Evolutionary conservation across 345 rosid genomes (phyloP).

Genomic region (Salix purpurea): DNA sequence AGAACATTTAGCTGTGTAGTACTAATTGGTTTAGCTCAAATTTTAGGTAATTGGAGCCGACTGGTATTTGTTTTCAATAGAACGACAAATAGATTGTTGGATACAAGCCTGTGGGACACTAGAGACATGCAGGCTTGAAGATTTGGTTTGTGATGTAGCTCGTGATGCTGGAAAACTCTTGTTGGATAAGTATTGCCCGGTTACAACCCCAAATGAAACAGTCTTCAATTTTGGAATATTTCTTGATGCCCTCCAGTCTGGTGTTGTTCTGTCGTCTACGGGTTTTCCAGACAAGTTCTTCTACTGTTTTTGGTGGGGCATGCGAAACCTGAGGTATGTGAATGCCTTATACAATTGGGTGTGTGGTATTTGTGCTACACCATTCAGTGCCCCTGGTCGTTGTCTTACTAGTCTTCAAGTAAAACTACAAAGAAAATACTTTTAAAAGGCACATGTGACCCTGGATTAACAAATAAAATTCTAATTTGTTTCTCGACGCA

Average conservation of each 20-base stretch:
- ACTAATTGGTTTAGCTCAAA: background rate
- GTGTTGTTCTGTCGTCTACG: slow-evolving; percentile 20
- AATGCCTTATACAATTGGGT: background rate
- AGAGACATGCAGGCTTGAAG: slow-evolving; percentile 1
- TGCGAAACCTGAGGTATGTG: slow-evolving; percentile 36
- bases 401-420: no score
- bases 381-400: no score
- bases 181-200: slow-evolving; percentile 22
- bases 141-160: slow-evolving; percentile 45
- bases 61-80: slow-evolving; percentile 66
- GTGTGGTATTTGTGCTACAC: no score
- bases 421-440: no score
- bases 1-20: background rate
- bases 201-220: slow-evolving; percentile 5
- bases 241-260: slow-evolving; percentile 30
- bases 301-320: slow-evolving; percentile 40
- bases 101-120: slow-evolving; percentile 44
- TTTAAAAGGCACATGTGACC: no score
- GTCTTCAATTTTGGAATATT: slow-evolving; percentile 34
- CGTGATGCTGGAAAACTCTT: background rate
- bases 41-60: slow-evolving; percentile 47
- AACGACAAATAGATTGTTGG: slow-evolving; percentile 50
- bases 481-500: no score
- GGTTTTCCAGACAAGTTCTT: slow-evolving; percentile 29
- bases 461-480: no score